Conservation (phyloP, 164 flowering plant genomes). For the Chloranthus sessilifolius region DNA sequence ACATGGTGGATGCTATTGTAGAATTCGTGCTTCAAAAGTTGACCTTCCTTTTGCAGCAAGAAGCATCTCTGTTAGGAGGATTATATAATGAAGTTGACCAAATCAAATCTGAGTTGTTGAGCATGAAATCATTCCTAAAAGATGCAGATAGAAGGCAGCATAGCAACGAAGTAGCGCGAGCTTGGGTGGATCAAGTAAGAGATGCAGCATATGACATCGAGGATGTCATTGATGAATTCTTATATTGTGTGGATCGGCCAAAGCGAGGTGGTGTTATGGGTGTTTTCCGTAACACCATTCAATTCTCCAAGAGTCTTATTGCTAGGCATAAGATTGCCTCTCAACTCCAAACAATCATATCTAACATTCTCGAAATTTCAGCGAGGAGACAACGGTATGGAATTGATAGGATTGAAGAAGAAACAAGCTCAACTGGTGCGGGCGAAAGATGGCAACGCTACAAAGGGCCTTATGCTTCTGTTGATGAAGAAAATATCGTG, state of each 20-base stretch:
- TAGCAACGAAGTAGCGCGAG: neutral
- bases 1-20: slow-evolving; percentile 6
- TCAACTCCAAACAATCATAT: too few relatives aligned
- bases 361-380: too few relatives aligned
- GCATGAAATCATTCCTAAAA: neutral
- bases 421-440: too few relatives aligned
- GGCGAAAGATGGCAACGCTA: too few relatives aligned
- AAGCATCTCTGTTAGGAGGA: neutral
- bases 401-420: too few relatives aligned
- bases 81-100: neutral
- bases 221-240: slow-evolving; percentile 7
- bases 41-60: neutral
- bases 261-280: neutral
- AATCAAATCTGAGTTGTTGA: neutral
- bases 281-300: neutral
- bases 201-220: neutral
- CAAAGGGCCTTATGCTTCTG: too few relatives aligned
- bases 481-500: too few relatives aligned
- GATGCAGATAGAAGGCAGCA: neutral
- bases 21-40: neutral
- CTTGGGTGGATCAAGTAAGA: neutral
- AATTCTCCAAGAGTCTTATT: too few relatives aligned
- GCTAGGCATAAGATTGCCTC: too few relatives aligned
- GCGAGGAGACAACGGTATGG: too few relatives aligned
- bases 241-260: too few relatives aligned